phyloP scores from a whole-genome alignment of 139 green algal species.

The Tetraselmis striata region DNA sequence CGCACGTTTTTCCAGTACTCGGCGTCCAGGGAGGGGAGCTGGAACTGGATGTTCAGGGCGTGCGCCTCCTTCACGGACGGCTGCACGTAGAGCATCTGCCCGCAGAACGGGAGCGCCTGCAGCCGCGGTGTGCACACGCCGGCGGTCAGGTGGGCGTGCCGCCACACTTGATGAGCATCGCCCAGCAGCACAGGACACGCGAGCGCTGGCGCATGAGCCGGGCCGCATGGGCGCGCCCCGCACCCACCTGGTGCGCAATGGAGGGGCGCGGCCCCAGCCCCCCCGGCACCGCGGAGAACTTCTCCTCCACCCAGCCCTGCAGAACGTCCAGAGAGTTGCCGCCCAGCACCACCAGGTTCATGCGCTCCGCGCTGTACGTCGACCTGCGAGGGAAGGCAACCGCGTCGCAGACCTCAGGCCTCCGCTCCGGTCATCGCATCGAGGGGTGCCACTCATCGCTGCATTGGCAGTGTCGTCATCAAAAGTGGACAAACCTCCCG shows the following conservation, averaged over 20 bases:
- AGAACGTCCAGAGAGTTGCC: conserved; percentile 74
- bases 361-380: conserved; percentile 85
- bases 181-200: no score
- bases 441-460: no score
- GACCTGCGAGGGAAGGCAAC: conserved; percentile 21
- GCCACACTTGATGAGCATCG: no score
- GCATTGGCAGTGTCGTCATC: no score
- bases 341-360: conserved; percentile 88
- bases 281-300: conserved; percentile 43
- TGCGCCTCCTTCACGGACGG: conserved; percentile 49
- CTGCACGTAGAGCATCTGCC: neutral
- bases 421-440: no score
- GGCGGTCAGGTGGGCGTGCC: no score
- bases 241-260: conserved; percentile 21
- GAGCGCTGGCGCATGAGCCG: no score
- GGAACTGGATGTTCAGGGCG: conserved; percentile 66
- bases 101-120: neutral
- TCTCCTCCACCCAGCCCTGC: conserved; percentile 58
- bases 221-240: no score
- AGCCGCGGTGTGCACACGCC: no score
- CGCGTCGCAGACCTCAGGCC: neutral
- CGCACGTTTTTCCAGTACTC: conserved; percentile 14
- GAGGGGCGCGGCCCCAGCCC: conserved; percentile 32
- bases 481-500: no score
- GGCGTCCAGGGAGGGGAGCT: conserved; percentile 64